Conservation (phyloP, 2,329 filamentous ascomycete genomes). For the Sclerotinia glacialis region DNA sequence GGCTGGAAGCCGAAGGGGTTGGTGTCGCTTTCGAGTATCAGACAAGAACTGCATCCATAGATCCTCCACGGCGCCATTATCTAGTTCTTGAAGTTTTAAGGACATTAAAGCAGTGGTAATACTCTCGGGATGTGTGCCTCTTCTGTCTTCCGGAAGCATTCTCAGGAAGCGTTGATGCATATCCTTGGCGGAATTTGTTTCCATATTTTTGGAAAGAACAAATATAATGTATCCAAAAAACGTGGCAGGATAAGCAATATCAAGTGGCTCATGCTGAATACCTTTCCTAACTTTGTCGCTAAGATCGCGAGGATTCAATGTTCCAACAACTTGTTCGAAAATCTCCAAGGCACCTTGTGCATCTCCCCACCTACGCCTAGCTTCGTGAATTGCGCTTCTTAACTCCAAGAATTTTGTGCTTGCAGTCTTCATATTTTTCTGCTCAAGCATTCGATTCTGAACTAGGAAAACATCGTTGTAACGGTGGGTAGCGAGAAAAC, state of each 20-base stretch:
- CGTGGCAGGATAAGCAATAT: slow-evolving; percentile 34
- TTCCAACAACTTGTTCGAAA: slow-evolving; percentile 31
- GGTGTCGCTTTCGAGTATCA: slow-evolving; percentile 48
- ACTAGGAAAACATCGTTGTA: slow-evolving; percentile 50
- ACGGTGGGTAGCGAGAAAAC: slow-evolving; percentile 41
- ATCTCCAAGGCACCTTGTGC: slow-evolving; percentile 30
- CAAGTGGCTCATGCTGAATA: slow-evolving; percentile 26
- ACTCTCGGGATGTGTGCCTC: slow-evolving; percentile 47
- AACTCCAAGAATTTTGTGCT: slow-evolving; percentile 46
- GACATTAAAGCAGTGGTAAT: slow-evolving; percentile 68
- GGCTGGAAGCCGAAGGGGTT: slow-evolving; percentile 30
- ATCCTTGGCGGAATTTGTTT: slow-evolving; percentile 49
- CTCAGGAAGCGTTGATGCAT: slow-evolving; percentile 55
- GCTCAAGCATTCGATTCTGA: slow-evolving; percentile 43
- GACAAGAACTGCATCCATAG: slow-evolving; percentile 64
- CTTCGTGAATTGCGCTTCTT: slow-evolving; percentile 33
- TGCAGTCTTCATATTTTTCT: slow-evolving; percentile 42
- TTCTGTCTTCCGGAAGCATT: slow-evolving; percentile 41
- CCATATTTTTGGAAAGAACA: slow-evolving; percentile 49
- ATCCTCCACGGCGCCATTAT: slow-evolving; percentile 58
- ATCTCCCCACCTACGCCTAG: slow-evolving; percentile 5
- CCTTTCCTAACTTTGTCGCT: slow-evolving; percentile 33
- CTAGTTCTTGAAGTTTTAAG: slow-evolving; percentile 55
- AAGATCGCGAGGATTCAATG: slow-evolving; percentile 34
- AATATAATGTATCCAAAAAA: slow-evolving; percentile 57